Evolutionary conservation across 73 alveolate species (phyloP).

Genomic region (Urostyla sp.): DNA sequence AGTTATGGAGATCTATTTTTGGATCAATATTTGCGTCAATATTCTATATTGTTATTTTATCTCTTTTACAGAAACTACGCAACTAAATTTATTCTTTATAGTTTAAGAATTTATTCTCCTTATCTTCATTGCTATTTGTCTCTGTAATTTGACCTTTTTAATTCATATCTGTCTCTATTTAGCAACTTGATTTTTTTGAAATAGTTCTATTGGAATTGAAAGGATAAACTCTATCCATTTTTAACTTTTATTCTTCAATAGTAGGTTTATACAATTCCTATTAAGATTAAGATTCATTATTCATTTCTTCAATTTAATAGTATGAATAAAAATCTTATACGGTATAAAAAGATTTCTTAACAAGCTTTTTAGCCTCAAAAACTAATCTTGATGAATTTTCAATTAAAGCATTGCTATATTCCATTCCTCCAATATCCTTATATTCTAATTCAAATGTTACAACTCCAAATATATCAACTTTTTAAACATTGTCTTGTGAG

Average conservation of each 20-base stretch:
- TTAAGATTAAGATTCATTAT: not conserved
- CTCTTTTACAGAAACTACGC: too few species aligned
- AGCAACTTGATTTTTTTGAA: too few species aligned
- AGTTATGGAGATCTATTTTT: too few species aligned
- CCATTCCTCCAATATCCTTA: slow-evolving; percentile 60
- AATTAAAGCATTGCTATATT: slow-evolving; percentile 24
- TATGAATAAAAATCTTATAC: slow-evolving; percentile 45
- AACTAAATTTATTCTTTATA: too few species aligned
- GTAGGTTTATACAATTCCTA: slow-evolving; percentile 1
- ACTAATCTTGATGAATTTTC: slow-evolving; percentile 48
- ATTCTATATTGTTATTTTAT: too few species aligned
- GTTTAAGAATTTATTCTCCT: too few species aligned
- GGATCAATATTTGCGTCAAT: too few species aligned
- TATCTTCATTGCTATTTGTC: too few species aligned
- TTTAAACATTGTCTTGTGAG: not conserved
- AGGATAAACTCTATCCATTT: slow-evolving; percentile 30
- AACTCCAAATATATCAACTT: slow-evolving; percentile 48
- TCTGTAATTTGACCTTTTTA: too few species aligned
- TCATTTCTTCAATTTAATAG: slow-evolving; percentile 13
- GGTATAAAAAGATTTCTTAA: slow-evolving; percentile 44
- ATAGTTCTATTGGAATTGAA: too few species aligned
- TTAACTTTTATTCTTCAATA: not conserved
- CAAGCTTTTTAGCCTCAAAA: slow-evolving; percentile 42
- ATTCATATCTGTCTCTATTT: too few species aligned
- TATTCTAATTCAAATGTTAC: slow-evolving; percentile 56